These are phyloP conservation scores for Evernia prunastri DNA, from an alignment of 495 filamentous ascomycete species.

Conservation along the genomic window DNA sequence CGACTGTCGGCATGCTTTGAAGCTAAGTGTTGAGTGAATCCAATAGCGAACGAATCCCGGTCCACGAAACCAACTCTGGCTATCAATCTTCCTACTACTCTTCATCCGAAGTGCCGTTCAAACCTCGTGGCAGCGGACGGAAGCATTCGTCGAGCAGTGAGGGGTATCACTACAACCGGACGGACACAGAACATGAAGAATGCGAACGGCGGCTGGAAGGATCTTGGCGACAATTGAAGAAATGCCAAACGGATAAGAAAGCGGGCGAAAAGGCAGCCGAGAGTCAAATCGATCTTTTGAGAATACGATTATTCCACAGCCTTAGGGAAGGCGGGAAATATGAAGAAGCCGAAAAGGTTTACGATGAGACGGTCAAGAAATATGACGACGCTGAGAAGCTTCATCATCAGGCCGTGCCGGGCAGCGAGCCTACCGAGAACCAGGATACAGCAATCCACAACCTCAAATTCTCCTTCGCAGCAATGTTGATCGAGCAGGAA, in stretches of 20 bases:
- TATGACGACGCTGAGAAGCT: neutral
- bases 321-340: neutral
- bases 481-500: conserved; percentile 10
- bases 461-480: conserved; percentile 5
- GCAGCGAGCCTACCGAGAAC: neutral
- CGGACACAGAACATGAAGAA: neutral
- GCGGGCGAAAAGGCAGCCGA: neutral
- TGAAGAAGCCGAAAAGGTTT: neutral
- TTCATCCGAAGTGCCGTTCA: neutral
- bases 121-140: neutral
- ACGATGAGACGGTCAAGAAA: neutral
- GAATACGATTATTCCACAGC: conserved; percentile 6
- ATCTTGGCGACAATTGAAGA: neutral
- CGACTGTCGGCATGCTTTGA: neutral
- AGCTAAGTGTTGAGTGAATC: neutral
- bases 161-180: neutral
- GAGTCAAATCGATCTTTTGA: neutral
- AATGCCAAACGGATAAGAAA: neutral
- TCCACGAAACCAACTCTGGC: neutral
- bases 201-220: neutral
- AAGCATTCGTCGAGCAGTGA: neutral
- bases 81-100: neutral
- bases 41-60: neutral
- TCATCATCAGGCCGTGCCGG: neutral
- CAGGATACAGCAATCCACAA: neutral